Evolutionary conservation across 257 asterid genomes (phyloP), one percentile per base, ranked within the genome.

Genomic region (Nicotiana sylvestris): DNA sequence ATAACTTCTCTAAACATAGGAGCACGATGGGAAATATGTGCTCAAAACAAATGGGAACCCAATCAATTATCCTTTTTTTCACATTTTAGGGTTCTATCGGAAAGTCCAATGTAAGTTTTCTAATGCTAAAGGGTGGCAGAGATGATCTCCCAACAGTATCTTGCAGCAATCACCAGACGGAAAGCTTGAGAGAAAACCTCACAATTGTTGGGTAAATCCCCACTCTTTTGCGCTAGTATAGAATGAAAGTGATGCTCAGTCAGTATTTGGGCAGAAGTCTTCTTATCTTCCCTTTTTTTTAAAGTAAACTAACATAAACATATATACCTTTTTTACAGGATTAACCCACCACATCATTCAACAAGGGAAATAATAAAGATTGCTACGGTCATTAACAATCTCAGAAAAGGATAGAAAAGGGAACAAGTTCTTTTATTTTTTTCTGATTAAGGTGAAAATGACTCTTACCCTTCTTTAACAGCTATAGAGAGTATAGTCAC

Each of bases 381-480:
- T 30, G 39, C 32, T 12, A 65, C 0, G 4, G n/a, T 30, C 21
- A 12, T 65, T 27, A 29, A 8, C 68, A 4, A 62, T 65, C 70
- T 65, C 39, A 65, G 8, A 29, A 30, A 65, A 65, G 70, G 70
- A 29, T 30, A 76, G 64, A 27, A 66, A 51, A 81, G 83, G 79
- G n/a, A 53, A 25, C 58, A 35, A 51, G 35, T 51, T 72, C 78
- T 81, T 39, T 4, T 66, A 66, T 70, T 66, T 60, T 7, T 35
- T 66, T 16, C 43, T 46, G 58, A 69, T 81, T 21, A 65, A n/a
- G 43, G 49, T 78, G 78, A 29, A 80, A 80, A 81, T 77, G 83
- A 76, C 72, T 85, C 81, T 46, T 93, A 96, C 99, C 98, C 98
- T 92, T 96, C 99, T 90, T 96, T 93, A 81, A 94, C 90, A 86